These are phyloP conservation scores for Citrus unshiu DNA, from an alignment of 345 rosid genomes.

Conservation along the genomic window DNA sequence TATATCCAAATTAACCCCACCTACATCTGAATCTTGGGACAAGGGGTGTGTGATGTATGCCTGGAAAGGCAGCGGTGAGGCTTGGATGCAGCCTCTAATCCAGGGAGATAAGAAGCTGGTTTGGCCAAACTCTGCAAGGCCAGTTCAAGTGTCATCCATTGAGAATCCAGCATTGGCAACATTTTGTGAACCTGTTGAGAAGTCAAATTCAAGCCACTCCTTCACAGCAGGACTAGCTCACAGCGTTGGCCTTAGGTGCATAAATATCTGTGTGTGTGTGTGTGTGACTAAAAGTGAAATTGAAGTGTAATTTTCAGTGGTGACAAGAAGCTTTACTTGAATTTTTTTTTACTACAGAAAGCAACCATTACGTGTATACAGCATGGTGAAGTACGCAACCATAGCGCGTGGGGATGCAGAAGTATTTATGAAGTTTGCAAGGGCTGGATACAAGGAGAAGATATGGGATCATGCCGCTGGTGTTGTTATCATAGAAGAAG, in stretches of 20 bases:
- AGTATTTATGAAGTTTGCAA: constrained; percentile 52
- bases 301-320: not conserved
- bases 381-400: constrained; percentile 61
- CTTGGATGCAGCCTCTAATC: constrained; percentile 52
- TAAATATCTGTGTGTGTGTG: not conserved
- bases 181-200: constrained; percentile 58
- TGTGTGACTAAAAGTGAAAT: no score
- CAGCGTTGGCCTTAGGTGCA: constrained; percentile 48
- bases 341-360: constrained; percentile 28
- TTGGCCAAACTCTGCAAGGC: constrained; percentile 46
- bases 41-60: constrained; percentile 54
- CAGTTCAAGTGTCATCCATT: constrained; percentile 36
- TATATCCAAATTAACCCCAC: constrained; percentile 42
- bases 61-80: constrained; percentile 38
- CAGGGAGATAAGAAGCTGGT: constrained; percentile 27
- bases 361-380: constrained; percentile 51
- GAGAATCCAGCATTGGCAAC: constrained; percentile 54
- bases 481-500: constrained; percentile 42
- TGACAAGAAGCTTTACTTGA: not conserved
- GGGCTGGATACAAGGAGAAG: constrained; percentile 57
- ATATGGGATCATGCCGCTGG: constrained; percentile 67
- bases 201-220: constrained; percentile 51
- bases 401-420: constrained; percentile 58
- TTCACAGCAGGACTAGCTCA: constrained; percentile 63
- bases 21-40: constrained; percentile 47